Evolutionary conservation across 139 green algal species (phyloP), one percentile per base, ranked within the genome.

Genomic region (Chlorella sp.): DNA sequence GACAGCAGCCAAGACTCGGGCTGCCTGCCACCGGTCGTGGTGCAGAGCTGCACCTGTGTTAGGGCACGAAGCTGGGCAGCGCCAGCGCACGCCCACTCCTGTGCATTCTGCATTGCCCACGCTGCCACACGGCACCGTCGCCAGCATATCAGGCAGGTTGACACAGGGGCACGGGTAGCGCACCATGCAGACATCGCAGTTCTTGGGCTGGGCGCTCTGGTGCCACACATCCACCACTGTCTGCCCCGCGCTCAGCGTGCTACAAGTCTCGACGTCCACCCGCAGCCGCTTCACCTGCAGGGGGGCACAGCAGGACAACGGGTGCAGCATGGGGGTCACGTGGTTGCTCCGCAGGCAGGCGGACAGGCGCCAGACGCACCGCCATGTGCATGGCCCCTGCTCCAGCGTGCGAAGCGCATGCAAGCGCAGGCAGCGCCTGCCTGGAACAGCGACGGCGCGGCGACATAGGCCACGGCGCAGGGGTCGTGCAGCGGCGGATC

Each of bases 401-500:
- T 42, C 40, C 9, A 0, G 19, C 33, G 23, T 25, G 36, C 12
- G 2, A 41, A 17, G 9, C n/a, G 50, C 29, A 45, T 59, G 21
- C 14, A 42, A 61, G 27, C 35, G 35, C 60, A 64, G 8, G 29
- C 8, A 8, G 11, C 42, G 2, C 76, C n/a, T 63, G 90, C 88
- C 82, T 90, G 82, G 76, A 98, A 98, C 0, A 96, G 42, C 0
- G 90, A 27, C 1, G 94, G 93, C 2, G 77, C 80, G 3, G 95
- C 83, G 17, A 96, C 90, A 46, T 86, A 96, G 0, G 87, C 90
- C 25, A 99, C 92, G 41, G 95, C 95, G 62, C 88, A 94, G 21
- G 95, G 95, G 75, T 98, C 95, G 69, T 99, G 95, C 27, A 99
- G 79, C 8, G 95, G 95, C 27, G 95, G 93, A 53, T 94, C 51